These are phyloP conservation scores for Phytophthora pinifolia DNA, from an alignment of 352 stramenopile genomes.

Conservation along the genomic window DNA sequence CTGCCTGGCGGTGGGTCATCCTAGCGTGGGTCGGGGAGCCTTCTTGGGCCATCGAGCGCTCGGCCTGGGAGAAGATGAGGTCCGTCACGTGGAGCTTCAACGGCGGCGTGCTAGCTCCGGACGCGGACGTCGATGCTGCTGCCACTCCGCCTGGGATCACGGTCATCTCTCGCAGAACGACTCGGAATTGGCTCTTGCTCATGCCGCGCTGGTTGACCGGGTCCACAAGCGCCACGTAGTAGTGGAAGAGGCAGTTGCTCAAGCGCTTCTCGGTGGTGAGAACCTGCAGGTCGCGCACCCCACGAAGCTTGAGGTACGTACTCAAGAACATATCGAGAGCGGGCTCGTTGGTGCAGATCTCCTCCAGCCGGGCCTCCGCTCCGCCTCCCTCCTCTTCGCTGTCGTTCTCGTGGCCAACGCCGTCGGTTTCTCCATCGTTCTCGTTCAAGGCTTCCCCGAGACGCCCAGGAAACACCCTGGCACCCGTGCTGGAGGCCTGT, in stretches of 20 bases:
- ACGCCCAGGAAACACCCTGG: slow-evolving; percentile 8
- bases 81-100: slow-evolving; percentile 65
- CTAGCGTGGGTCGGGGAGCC: slow-evolving; percentile 25
- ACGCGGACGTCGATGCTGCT: slow-evolving; percentile 1
- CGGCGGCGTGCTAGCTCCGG: too few relatives aligned
- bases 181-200: slow-evolving; percentile 70
- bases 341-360: slow-evolving; percentile 55
- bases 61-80: slow-evolving; percentile 60
- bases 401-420: neutral
- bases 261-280: slow-evolving; percentile 63
- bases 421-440: slow-evolving; percentile 13
- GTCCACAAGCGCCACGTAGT: slow-evolving; percentile 60
- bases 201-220: slow-evolving; percentile 44
- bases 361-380: slow-evolving; percentile 38
- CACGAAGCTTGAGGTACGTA: slow-evolving; percentile 48
- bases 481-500: slow-evolving; percentile 15
- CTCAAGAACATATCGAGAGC: slow-evolving; percentile 60
- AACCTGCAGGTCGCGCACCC: slow-evolving; percentile 48
- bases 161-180: slow-evolving; percentile 50
- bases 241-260: slow-evolving; percentile 67
- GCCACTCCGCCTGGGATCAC: slow-evolving; percentile 34
- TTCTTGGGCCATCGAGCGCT: slow-evolving; percentile 39
- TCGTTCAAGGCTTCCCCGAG: slow-evolving; percentile 20
- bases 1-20: slow-evolving; percentile 31
- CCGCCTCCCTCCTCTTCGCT: slow-evolving; percentile 32